Conservation (phyloP, 495 filamentous ascomycete genomes). For the Penicillium nucicola region DNA sequence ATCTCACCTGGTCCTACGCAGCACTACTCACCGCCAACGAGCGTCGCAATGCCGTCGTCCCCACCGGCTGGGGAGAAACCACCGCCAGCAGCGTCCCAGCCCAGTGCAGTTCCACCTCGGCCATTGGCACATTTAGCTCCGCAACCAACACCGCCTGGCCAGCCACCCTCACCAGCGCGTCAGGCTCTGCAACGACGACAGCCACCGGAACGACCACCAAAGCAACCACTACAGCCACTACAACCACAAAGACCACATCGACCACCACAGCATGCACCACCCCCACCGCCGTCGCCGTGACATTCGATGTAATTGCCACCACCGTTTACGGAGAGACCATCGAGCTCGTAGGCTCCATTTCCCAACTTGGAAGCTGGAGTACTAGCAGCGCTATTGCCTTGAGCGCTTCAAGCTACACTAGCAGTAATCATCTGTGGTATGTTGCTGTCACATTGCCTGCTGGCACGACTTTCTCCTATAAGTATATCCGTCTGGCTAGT, state of each 20-base stretch:
- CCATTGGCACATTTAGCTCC: slow-evolving; percentile 56
- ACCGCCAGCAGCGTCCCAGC: slow-evolving; percentile 50
- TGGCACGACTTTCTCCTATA: slow-evolving; percentile 59
- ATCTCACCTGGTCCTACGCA: slow-evolving; percentile 54
- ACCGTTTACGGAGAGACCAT: slow-evolving; percentile 59
- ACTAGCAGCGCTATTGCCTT: slow-evolving; percentile 47
- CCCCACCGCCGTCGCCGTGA: slow-evolving; percentile 51
- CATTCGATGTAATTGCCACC: slow-evolving; percentile 53
- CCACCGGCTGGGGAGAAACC: slow-evolving; percentile 54
- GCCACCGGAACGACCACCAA: slow-evolving; percentile 22
- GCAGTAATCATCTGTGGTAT: slow-evolving; percentile 55
- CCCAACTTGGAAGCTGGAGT: slow-evolving; percentile 53
- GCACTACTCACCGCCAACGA: slow-evolving; percentile 50
- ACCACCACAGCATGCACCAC: slow-evolving; percentile 36
- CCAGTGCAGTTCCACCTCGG: slow-evolving; percentile 49
- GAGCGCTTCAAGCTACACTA: slow-evolving; percentile 51
- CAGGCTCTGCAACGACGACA: slow-evolving; percentile 16
- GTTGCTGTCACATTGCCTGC: slow-evolving; percentile 48
- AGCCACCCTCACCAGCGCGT: slow-evolving; percentile 41
- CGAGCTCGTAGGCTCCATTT: slow-evolving; percentile 54
- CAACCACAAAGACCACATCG: slow-evolving; percentile 27
- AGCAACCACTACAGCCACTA: slow-evolving; percentile 27
- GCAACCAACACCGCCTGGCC: slow-evolving; percentile 57
- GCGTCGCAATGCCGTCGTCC: slow-evolving; percentile 45
- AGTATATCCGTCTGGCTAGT: slow-evolving; percentile 58